Conservation (phyloP, 805 yeast species). For the Yamadazyma sp. region DNA sequence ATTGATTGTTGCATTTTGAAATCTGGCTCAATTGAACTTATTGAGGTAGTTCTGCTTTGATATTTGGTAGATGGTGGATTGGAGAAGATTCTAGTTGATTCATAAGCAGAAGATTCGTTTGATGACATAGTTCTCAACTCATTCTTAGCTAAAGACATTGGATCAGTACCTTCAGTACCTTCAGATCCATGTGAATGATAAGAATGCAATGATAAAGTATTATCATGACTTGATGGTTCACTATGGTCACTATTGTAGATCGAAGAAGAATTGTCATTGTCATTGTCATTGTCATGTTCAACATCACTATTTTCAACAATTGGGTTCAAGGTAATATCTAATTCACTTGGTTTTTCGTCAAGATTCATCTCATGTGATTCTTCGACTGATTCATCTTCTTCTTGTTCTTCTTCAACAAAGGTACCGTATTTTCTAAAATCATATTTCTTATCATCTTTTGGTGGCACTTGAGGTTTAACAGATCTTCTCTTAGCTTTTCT, state of each 20-base stretch:
- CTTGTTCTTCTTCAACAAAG: slow-evolving; percentile 6
- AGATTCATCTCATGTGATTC: slow-evolving; percentile 2
- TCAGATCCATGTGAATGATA: slow-evolving; percentile 23
- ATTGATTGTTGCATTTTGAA: slow-evolving; percentile 14
- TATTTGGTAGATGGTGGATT: slow-evolving; percentile 6
- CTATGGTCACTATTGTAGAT: slow-evolving; percentile 30
- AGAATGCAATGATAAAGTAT: slow-evolving; percentile 33
- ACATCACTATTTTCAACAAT: slow-evolving; percentile 32
- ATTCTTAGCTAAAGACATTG: slow-evolving; percentile 12
- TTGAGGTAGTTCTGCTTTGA: slow-evolving; percentile 13
- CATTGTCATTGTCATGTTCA: slow-evolving; percentile 11
- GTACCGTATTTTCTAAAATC: background rate
- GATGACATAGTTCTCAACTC: slow-evolving; percentile 12
- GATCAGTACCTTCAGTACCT: slow-evolving; percentile 14
- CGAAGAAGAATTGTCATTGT: slow-evolving; percentile 20
- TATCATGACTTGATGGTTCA: slow-evolving; percentile 17
- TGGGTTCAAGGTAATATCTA: slow-evolving; percentile 29
- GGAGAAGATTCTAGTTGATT: slow-evolving; percentile 11
- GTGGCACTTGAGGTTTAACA: slow-evolving; percentile 5
- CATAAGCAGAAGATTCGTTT: slow-evolving; percentile 6
- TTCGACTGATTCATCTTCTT: background rate
- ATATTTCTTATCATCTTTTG: slow-evolving; percentile 2
- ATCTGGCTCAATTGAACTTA: slow-evolving; percentile 14
- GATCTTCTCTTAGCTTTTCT: slow-evolving; percentile 13
- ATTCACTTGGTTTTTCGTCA: slow-evolving; percentile 14